phyloP scores from a whole-genome alignment of 2,329 filamentous ascomycete species.

The Furcasterigmium sp. region DNA sequence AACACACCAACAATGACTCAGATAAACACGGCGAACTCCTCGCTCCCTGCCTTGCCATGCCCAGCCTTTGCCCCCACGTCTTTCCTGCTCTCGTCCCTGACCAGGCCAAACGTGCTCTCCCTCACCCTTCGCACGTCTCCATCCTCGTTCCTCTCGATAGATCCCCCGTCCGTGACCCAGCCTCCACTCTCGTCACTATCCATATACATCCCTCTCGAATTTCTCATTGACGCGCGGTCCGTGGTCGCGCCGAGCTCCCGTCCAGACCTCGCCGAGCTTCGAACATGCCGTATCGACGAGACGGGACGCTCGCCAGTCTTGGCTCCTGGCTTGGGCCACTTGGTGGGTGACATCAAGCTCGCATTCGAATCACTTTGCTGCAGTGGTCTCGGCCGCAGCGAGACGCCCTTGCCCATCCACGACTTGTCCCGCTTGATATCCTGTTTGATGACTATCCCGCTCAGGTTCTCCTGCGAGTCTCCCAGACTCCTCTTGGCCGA shows the following conservation, averaged over 20 bases:
- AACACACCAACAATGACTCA: background rate
- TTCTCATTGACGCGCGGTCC: background rate
- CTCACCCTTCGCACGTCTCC: constrained; percentile 4
- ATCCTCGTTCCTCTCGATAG: constrained; percentile 4
- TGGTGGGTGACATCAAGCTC: constrained; percentile 5
- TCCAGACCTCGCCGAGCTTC: constrained; percentile 7
- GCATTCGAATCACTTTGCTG: constrained; percentile 5
- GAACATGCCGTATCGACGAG: constrained; percentile 3
- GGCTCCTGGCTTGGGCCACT: background rate
- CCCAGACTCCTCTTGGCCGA: constrained; percentile 6
- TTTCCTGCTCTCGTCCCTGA: background rate
- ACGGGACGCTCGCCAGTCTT: constrained; percentile 3
- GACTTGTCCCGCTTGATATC: constrained; percentile 1
- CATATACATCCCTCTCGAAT: background rate
- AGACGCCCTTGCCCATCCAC: constrained; percentile 4
- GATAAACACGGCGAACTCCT: constrained; percentile 12
- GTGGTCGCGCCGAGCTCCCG: constrained; percentile 3
- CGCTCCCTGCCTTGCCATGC: constrained; percentile 5
- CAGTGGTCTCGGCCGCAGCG: background rate
- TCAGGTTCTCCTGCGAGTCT: background rate
- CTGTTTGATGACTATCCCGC: background rate
- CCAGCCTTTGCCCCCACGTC: too few relatives aligned
- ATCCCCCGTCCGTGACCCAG: constrained; percentile 11
- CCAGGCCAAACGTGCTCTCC: background rate
- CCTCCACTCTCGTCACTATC: constrained; percentile 6